Evolutionary conservation across 2,329 filamentous ascomycete species (phyloP).

Genomic region (Neopestalotiopsis sp.): DNA sequence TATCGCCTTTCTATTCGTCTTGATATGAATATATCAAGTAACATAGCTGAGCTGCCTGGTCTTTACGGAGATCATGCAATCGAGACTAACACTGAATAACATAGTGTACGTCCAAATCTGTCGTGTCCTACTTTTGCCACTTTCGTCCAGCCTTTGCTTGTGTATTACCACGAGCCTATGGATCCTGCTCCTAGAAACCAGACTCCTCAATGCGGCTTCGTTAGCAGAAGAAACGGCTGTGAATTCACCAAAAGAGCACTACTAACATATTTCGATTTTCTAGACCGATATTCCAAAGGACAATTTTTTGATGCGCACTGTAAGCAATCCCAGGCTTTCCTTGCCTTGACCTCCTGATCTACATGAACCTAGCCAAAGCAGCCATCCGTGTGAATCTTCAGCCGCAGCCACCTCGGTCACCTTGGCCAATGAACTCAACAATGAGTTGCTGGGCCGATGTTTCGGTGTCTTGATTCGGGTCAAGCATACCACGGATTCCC

Average conservation of each 20-base stretch:
- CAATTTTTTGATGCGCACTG: conserved; percentile 95
- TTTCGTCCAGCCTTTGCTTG: background rate
- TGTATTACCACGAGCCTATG: background rate
- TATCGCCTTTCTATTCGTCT: background rate
- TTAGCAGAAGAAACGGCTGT: background rate
- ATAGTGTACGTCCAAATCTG: background rate
- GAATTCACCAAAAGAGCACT: background rate
- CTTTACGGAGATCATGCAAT: too few relatives aligned
- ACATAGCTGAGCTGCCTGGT: too few relatives aligned
- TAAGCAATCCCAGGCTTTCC: conserved; percentile 49
- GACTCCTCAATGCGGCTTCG: background rate
- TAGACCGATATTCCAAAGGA: conserved; percentile 56
- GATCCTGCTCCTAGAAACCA: background rate
- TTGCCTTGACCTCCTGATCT: background rate
- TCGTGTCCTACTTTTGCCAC: background rate
- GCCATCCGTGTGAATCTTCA: background rate
- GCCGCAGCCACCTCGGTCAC: background rate
- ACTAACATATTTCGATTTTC: background rate
- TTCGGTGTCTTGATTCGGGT: background rate
- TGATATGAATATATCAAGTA: too few relatives aligned
- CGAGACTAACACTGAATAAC: background rate
- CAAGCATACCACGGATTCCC: too few relatives aligned
- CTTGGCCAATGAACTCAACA: background rate
- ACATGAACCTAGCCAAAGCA: background rate
- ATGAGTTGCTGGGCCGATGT: background rate